Percentiles rank a stretch among this genome's conserved stretches.
These are phyloP conservation scores for Rhynchosporium graminicola DNA, from an alignment of 2,329 filamentous ascomycete genomes.

Conservation along the genomic window DNA sequence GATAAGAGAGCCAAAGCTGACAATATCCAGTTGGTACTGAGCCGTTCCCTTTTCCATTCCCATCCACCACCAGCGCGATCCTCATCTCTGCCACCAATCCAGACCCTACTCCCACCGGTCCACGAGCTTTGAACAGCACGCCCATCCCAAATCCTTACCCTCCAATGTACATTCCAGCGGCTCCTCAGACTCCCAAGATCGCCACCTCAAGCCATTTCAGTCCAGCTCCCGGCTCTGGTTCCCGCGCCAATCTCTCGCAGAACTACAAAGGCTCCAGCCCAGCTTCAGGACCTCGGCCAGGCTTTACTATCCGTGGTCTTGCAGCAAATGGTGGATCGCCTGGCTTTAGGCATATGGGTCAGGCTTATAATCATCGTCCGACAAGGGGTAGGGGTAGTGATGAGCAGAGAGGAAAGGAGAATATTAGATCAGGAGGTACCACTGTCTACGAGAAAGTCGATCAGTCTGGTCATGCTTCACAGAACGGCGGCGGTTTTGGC, in stretches of 20 bases:
- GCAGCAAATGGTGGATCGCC: background rate
- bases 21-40: background rate
- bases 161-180: background rate
- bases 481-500: background rate
- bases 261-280: background rate
- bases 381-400: background rate
- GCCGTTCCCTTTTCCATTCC: constrained; percentile 15
- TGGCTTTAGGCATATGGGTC: background rate
- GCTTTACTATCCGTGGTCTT: constrained; percentile 1
- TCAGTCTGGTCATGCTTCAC: background rate
- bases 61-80: background rate
- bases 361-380: constrained; percentile 5
- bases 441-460: background rate
- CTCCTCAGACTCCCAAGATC: background rate
- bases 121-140: constrained; percentile 2
- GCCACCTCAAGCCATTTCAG: background rate
- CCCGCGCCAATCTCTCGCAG: background rate
- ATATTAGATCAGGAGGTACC: background rate
- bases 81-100: constrained; percentile 13
- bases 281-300: background rate
- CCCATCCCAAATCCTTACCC: constrained; percentile 10
- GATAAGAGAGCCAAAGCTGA: background rate
- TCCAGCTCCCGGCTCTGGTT: background rate
- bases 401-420: background rate
- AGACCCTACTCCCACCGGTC: constrained; percentile 4